Base-by-base conservation (phyloP, 2,329 filamentous ascomycete genomes). In the Fusarium musae region DNA sequence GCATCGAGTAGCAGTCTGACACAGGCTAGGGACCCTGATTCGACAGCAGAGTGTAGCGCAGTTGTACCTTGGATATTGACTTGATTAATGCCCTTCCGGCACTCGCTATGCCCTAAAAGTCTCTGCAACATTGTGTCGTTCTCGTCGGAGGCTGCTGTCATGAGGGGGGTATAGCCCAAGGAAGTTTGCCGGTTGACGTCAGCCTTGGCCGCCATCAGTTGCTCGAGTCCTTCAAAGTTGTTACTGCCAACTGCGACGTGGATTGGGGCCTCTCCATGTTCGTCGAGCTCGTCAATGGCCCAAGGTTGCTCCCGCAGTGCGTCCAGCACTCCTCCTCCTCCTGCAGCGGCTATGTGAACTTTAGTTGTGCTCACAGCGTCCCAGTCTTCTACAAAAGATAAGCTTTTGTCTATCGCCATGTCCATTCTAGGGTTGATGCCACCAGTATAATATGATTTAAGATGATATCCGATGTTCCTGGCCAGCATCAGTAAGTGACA, bases 81-180 rank as follows among this genome's bases (percentile, higher is more conserved):
- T 6, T 16, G 10, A 1, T 49, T 4, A 1, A 74, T 2, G 1
- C 12, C 12, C 13, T 16, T 13, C 4, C 23, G 5, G 11, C 66
- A 72, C 2, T 59, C 37, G 9, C 28, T 15, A 4, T 49, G 2
- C 1, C 30, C 23, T 5, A 73, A 21, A 5, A 75, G 59, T 2
- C 26, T 43, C 8, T 19, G 4, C 3, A 34, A 1, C 6, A 28
- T n/a, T 17, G 26, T 10, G 12, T 58, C 28, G 1, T 2, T 0
- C 0, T 6, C 9, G 1, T 6, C 0, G 0, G 0, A 0, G 0
- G 19, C 2, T 17, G 59, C 59, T 2, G 0, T 0, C 21, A 67
- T 43, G 5, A 76, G 66, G 8, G 64, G 69, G 6, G 66, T 68
- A 0, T 0, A 0, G 1, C 47, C 23, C 0, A 0, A 0, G 4